Percentiles rank a stretch among this genome's conserved stretches.
phyloP scores from a whole-genome alignment of 306 rosid species.

The Mimosa bimucronata region DNA sequence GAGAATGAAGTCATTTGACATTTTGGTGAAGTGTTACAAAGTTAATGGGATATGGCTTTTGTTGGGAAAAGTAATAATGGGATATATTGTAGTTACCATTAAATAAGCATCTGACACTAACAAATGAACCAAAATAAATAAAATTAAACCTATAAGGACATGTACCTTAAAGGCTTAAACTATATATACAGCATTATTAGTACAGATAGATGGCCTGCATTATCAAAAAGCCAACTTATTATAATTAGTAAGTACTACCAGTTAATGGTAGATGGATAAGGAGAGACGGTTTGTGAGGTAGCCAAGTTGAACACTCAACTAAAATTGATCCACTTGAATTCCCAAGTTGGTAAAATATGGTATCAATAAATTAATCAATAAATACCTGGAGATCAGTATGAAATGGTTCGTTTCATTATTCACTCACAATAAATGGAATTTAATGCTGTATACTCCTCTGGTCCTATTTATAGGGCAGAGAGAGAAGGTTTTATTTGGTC shows the following conservation, averaged over 20 bases:
- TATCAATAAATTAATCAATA: not conserved
- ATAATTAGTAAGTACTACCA: not conserved
- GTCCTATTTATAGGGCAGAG: too few species aligned
- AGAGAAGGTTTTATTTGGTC: too few species aligned
- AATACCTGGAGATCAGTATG: not conserved
- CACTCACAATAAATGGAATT: not conserved
- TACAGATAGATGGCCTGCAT: not conserved
- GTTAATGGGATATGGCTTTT: not conserved
- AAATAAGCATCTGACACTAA: not conserved
- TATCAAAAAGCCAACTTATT: not conserved
- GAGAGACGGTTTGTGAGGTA: not conserved
- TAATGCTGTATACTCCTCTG: conserved; percentile 1
- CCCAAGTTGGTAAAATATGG: not conserved
- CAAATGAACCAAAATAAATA: not conserved
- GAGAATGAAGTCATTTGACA: not conserved
- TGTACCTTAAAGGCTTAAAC: too few species aligned
- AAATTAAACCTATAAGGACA: not conserved
- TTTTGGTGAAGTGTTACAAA: not conserved
- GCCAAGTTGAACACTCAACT: not conserved
- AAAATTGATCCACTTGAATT: not conserved
- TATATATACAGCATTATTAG: not conserved
- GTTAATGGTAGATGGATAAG: not conserved
- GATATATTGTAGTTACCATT: not conserved
- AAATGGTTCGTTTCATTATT: not conserved
- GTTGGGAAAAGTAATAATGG: too few species aligned